Conservation (phyloP, 441 rosid species). For the Flueggea neowawraea region DNA sequence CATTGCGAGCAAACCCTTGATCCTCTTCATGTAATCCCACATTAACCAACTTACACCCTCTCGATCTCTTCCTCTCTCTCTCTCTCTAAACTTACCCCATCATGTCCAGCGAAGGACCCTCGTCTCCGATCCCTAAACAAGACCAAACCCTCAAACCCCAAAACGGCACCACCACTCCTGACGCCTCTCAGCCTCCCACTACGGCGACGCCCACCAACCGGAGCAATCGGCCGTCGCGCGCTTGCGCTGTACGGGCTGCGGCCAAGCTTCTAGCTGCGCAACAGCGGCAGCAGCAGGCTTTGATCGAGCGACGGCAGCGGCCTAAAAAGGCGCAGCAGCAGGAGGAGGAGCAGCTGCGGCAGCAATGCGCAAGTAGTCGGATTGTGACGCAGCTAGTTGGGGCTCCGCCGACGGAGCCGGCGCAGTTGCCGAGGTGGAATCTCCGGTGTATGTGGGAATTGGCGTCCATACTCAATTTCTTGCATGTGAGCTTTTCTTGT, state of each 20-base stretch:
- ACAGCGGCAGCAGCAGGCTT: conserved; percentile 41
- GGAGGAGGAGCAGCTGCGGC: conserved; percentile 34
- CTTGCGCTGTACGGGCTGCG: conserved; percentile 80
- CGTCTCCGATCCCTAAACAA: conserved; percentile 54
- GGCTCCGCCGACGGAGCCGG: conserved; percentile 73
- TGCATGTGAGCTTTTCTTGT: conserved; percentile 68
- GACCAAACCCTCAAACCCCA: conserved; percentile 14
- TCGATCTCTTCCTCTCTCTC: conserved; percentile 27
- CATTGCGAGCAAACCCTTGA: conserved; percentile 34
- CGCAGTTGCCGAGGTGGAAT: conserved; percentile 88
- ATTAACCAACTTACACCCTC: conserved; percentile 34
- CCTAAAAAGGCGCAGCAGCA: conserved; percentile 27
- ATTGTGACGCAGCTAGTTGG: conserved; percentile 70
- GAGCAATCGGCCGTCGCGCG: conserved; percentile 89
- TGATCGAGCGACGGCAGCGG: conserved; percentile 29
- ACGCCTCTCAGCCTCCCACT: too few relatives aligned
- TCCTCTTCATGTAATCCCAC: conserved; percentile 35
- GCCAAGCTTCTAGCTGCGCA: conserved; percentile 33
- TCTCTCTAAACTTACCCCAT: conserved; percentile 34
- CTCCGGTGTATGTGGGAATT: conserved; percentile 99
- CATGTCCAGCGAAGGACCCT: conserved; percentile 53
- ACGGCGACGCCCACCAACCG: conserved; percentile 27
- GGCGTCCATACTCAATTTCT: conserved; percentile 90
- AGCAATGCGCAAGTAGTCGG: conserved; percentile 56
- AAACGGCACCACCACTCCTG: conserved; percentile 15